These are phyloP conservation scores for Sphagnurus paluster DNA, from an alignment of 1,284 basidiomycete genomes.

Conservation along the genomic window DNA sequence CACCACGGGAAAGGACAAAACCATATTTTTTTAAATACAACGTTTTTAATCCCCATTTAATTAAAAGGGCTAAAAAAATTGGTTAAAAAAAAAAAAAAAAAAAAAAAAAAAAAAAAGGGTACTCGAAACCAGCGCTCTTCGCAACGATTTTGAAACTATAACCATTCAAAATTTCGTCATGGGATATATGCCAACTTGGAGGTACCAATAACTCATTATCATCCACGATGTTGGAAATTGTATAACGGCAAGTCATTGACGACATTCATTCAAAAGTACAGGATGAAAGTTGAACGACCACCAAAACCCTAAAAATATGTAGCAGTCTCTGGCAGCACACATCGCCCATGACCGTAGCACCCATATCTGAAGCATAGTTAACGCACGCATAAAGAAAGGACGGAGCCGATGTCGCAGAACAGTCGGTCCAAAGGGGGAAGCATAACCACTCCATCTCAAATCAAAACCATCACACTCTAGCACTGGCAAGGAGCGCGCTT, in stretches of 20 bases:
- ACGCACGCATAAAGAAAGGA: slow-evolving; percentile 35
- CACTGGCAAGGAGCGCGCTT: not conserved
- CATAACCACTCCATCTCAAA: slow-evolving; percentile 23
- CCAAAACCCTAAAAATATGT: slow-evolving; percentile 42
- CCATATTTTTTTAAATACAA: too few relatives aligned
- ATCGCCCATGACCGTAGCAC: slow-evolving; percentile 9
- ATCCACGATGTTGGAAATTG: not conserved
- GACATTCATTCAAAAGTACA: slow-evolving; percentile 17
- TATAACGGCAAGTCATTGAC: slow-evolving; percentile 8
- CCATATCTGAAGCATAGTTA: slow-evolving; percentile 19
- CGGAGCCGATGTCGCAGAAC: slow-evolving; percentile 26
- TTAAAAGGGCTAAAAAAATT: too few relatives aligned
- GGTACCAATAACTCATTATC: too few relatives aligned
- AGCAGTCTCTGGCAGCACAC: slow-evolving; percentile 11
- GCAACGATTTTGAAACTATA: too few relatives aligned
- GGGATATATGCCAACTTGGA: too few relatives aligned
- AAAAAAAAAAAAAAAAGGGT: too few relatives aligned
- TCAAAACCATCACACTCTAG: not conserved
- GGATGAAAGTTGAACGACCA: slow-evolving; percentile 43
- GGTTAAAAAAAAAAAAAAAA: too few relatives aligned
- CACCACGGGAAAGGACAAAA: too few relatives aligned
- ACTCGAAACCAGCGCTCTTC: too few relatives aligned
- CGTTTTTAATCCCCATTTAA: too few relatives aligned
- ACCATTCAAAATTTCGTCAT: too few relatives aligned
- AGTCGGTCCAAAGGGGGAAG: slow-evolving; percentile 26